Percentiles rank a stretch among this genome's conserved stretches.
These are phyloP conservation scores for Phytomonas sp. DNA, from an alignment of 208 protist genomes.

Conservation along the genomic window DNA sequence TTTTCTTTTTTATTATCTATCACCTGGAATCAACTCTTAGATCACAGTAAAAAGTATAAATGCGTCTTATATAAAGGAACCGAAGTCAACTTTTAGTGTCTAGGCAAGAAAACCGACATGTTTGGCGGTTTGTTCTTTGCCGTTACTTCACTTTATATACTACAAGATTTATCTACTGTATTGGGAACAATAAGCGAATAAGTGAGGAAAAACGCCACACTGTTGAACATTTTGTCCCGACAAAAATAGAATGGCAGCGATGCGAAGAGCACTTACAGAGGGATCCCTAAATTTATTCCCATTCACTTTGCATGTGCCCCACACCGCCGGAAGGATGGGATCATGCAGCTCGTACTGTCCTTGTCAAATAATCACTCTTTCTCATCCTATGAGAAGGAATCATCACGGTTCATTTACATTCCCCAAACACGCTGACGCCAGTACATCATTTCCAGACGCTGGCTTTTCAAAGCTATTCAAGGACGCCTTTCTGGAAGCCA, in stretches of 20 bases:
- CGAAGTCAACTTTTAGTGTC: not conserved
- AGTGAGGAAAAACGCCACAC: not conserved
- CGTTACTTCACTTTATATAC: not conserved
- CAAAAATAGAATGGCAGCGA: not conserved
- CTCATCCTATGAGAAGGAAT: not conserved
- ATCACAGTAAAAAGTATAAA: not conserved
- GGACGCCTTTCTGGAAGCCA: not conserved
- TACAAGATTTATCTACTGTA: not conserved
- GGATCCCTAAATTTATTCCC: not conserved
- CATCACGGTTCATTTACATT: not conserved
- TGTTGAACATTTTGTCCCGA: not conserved
- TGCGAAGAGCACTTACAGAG: not conserved
- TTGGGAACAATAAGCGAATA: not conserved
- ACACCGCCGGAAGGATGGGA: not conserved
- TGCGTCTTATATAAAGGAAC: not conserved
- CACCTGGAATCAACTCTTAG: not conserved
- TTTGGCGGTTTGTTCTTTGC: not conserved
- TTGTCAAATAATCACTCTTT: not conserved
- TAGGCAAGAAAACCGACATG: not conserved
- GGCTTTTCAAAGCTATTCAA: not conserved
- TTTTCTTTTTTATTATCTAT: not conserved
- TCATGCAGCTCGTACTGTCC: not conserved
- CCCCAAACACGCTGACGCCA: not conserved
- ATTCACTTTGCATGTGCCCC: not conserved
- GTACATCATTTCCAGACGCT: not conserved